Evolutionary conservation across 164 flowering plant species (phyloP).

Genomic region (Hamamelis virginiana): DNA sequence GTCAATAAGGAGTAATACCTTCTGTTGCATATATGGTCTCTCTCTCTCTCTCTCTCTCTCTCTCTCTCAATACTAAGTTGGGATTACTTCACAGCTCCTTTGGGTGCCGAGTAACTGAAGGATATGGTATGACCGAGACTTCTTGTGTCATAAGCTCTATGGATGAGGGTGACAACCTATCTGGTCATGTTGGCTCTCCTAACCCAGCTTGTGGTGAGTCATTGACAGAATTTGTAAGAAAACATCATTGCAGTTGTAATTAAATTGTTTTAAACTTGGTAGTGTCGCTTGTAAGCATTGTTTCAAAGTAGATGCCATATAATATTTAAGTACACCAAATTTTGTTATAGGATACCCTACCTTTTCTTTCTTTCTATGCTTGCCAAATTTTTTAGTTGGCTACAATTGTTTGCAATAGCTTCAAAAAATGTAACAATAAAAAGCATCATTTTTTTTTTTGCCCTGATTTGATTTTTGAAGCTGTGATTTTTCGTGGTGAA

Average conservation of each 20-base stretch:
- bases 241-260: too few relatives aligned
- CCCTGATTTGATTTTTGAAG: too few relatives aligned
- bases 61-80: not conserved
- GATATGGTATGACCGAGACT: slow-evolving; percentile 99
- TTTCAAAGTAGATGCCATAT: not conserved
- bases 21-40: not conserved
- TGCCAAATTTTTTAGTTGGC: too few relatives aligned
- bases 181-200: slow-evolving; percentile 97
- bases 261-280: too few relatives aligned
- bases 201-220: slow-evolving; percentile 89
- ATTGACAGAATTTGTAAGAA: not conserved
- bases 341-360: too few relatives aligned
- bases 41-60: not conserved
- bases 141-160: slow-evolving; percentile 73
- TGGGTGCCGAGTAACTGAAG: slow-evolving; percentile 77
- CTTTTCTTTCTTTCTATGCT: too few relatives aligned
- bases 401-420: too few relatives aligned
- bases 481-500: too few relatives aligned
- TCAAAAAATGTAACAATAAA: too few relatives aligned
- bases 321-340: too few relatives aligned
- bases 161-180: slow-evolving; percentile 59
- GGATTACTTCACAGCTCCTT: slow-evolving; percentile 62
- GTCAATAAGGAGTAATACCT: not conserved
- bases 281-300: too few relatives aligned
- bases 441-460: too few relatives aligned